Evolutionary conservation across 495 filamentous ascomycete species (phyloP).

Genomic region (Podospora sp.): DNA sequence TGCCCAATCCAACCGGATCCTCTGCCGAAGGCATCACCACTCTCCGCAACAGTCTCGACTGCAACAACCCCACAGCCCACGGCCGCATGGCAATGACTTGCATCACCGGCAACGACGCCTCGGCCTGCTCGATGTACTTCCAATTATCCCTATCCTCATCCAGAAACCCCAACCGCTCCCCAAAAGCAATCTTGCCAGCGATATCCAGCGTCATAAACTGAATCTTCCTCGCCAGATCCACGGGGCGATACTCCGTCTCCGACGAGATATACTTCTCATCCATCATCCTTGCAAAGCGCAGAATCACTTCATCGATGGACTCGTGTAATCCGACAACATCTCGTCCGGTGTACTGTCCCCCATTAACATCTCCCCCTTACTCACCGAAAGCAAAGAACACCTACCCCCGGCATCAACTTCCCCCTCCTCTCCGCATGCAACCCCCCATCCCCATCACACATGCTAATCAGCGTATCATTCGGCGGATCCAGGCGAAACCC

Average conservation of each 20-base stretch:
- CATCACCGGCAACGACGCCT: slow-evolving; percentile 4
- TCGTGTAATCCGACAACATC: neutral
- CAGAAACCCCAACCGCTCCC: slow-evolving; percentile 1
- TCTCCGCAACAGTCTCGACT: neutral
- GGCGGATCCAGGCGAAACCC: slow-evolving; percentile 19
- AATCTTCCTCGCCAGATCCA: neutral
- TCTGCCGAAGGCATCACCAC: slow-evolving; percentile 7
- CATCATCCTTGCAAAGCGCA: neutral
- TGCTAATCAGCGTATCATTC: slow-evolving; percentile 11
- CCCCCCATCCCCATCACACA: slow-evolving; percentile 4
- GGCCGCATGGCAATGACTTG: slow-evolving; percentile 7
- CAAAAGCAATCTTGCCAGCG: neutral
- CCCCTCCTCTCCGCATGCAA: neutral
- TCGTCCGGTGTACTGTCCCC: neutral
- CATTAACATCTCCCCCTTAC: too few species aligned
- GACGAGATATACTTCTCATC: slow-evolving; percentile 10
- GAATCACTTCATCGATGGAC: neutral
- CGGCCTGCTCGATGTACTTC: slow-evolving; percentile 5
- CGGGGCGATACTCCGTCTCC: slow-evolving; percentile 5
- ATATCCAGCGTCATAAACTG: slow-evolving; percentile 7
- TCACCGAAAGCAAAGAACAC: neutral
- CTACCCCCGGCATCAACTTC: too few species aligned
- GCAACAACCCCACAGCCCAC: neutral
- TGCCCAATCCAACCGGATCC: slow-evolving; percentile 5
- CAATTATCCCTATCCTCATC: neutral